These are phyloP conservation scores for Clonostachys sp. DNA, from an alignment of 2,329 filamentous ascomycete species.

Conservation along the genomic window DNA sequence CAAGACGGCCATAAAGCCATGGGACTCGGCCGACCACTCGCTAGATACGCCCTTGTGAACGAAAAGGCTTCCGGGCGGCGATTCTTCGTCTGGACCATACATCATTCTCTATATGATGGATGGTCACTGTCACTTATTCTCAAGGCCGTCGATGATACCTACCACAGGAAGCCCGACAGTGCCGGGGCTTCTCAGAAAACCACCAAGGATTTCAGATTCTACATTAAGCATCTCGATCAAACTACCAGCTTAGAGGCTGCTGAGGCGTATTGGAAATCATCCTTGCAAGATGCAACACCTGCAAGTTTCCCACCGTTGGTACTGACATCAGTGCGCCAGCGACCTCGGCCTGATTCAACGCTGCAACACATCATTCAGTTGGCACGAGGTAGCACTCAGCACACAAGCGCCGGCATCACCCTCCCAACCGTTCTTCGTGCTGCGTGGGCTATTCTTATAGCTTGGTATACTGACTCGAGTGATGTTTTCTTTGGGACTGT, in stretches of 20 bases:
- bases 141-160: slow-evolving; percentile 40
- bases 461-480: slow-evolving; percentile 20
- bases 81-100: slow-evolving; percentile 46
- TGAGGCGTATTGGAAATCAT: no score
- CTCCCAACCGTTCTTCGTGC: slow-evolving; percentile 10
- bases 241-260: no score
- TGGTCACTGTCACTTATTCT: slow-evolving; percentile 49
- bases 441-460: slow-evolving; percentile 22
- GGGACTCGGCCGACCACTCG: background rate
- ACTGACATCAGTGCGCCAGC: no score
- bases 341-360: no score
- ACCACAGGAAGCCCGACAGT: slow-evolving; percentile 7
- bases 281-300: no score
- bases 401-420: slow-evolving; percentile 1
- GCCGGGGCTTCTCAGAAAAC: no score
- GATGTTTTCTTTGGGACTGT: slow-evolving; percentile 20
- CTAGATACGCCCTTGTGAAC: background rate
- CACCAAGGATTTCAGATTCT: no score
- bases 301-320: no score
- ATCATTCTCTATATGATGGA: slow-evolving; percentile 53
- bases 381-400: no score
- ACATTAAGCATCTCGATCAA: no score
- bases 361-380: no score
- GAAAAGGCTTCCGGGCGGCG: background rate
- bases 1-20: background rate